These are phyloP conservation scores for Mortierella sp. DNA, from an alignment of 371 early-diverging fungal species.

Conservation along the genomic window DNA sequence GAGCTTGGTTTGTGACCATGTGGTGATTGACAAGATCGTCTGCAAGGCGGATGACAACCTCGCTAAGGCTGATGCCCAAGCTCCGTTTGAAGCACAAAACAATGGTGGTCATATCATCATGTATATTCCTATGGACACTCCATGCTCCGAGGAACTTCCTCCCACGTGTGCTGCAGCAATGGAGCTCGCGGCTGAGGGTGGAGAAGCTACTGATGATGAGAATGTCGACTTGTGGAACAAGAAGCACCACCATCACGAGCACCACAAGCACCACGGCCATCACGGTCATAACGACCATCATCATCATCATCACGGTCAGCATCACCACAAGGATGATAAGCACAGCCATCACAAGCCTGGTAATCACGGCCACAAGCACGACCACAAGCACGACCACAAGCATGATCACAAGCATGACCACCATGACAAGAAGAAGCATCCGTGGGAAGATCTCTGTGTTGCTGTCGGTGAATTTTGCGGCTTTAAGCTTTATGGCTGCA, in stretches of 20 bases:
- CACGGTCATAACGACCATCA: too few species aligned
- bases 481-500: slow-evolving; percentile 18
- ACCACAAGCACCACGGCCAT: too few species aligned
- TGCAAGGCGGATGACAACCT: slow-evolving; percentile 8
- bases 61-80: slow-evolving; percentile 1
- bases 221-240: too few species aligned
- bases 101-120: slow-evolving; percentile 3
- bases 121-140: slow-evolving; percentile 12
- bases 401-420: background rate
- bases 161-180: too few species aligned
- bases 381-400: too few species aligned
- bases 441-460: slow-evolving; percentile 20
- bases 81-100: slow-evolving; percentile 7
- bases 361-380: too few species aligned
- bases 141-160: too few species aligned
- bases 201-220: too few species aligned
- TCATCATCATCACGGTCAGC: too few species aligned
- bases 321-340: too few species aligned
- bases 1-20: slow-evolving; percentile 7
- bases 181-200: too few species aligned
- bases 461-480: slow-evolving; percentile 26
- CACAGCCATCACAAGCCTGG: slow-evolving; percentile 10
- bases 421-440: slow-evolving; percentile 17
- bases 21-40: slow-evolving; percentile 15
- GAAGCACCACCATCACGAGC: too few species aligned